Evolutionary conservation across 73 alveolate genomes (phyloP), one percentile per base, ranked within the genome.

Genomic region (Paramecium caudatum): DNA sequence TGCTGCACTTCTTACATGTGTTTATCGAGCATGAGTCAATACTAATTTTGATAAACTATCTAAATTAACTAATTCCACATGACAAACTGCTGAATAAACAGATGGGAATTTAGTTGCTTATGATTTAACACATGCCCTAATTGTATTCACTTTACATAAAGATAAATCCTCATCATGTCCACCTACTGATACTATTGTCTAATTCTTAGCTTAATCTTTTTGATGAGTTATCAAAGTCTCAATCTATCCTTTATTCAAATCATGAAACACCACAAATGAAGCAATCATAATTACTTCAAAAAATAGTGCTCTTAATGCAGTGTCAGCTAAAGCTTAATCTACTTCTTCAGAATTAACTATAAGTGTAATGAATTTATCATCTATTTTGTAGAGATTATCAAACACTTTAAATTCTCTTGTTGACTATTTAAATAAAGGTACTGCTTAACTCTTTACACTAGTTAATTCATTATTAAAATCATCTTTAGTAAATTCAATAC

Each of bases 341-440:
- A 74, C 17, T 0, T 41, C 88, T 45, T 45, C 68, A 21, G 17
- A 17, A 74, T 37, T 74, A 5, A 74, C 32, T 0, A 74, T 74
- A 4, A 74, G n/a, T 1, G 88, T 39, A 74, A 74, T 45, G 47
- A 41, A 74, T 74, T 74, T 74, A 41, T 74, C 88, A 41, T 74
- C 88, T n/a, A 74, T 74, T 68, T 74, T 74, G 32, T 74, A 74
- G 10, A 74, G n/a, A 21, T 74, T 74, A 74, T 74, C 88, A 74
- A 37, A 74, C 21, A 45, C 68, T 45, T 74, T 74, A 13, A 74
- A 74, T 39, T 74, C 65, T 43, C 47, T 74, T 74, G 47, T 27
- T 0, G 88, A 74, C 43, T 74, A 74, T 74, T 43, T 41, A 15
- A 41, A 74, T 41, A 74, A 45, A 2, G 88, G 88, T 3, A 74